Base-by-base conservation (phyloP, 2,329 filamentous ascomycete species). In the Hyphodiscus sp. region DNA sequence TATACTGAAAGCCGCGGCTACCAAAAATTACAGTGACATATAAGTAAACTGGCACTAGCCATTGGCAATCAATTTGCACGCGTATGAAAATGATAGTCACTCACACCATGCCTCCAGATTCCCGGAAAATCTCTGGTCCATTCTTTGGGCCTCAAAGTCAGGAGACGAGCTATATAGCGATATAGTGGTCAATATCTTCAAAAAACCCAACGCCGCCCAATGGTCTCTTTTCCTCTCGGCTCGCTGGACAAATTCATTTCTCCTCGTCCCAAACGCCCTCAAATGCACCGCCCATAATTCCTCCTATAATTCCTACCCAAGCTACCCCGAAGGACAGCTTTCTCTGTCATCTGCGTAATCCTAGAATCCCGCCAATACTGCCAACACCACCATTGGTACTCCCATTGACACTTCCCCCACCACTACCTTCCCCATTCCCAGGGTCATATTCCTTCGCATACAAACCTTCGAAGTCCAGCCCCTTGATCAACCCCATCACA, bases 401-500 rank as follows among this genome's bases (percentile, higher is more conserved):
- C 33, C 33, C 33, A n/a, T 38, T 38, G 11, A 10, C 11, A 38
- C 33, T 38, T 38, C 33, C 33, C 11, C 11, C 33, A n/a, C 33
- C 16, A 13, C 33, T 38, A 13, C 11, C 33, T 38, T 13, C 23
- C 23, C 23, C 33, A 38, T 38, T 38, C 5, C 11, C 33, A 13
- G 11, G 2, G 33, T 38, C 48, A 29, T 41, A 41, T 19, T 61
- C 61, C 46, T 59, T 58, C 13, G 55, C 58, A 59, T 69, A 69
- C 20, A 57, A 62, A 1, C 65, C 66, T 18, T 57, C 62, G 55
- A 68, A 68, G 58, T 85, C 82, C 56, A 85, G 68, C 52, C 77
- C 74, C 5, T 72, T 74, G 16, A 86, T 68, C 68, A 82, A 77
- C 1, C 78, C 77, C 59, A 80, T 80, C 23, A 85, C 73, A 20